These are phyloP conservation scores for Beauveria pseudobassiana DNA, from an alignment of 2,329 filamentous ascomycete genomes.

Conservation along the genomic window DNA sequence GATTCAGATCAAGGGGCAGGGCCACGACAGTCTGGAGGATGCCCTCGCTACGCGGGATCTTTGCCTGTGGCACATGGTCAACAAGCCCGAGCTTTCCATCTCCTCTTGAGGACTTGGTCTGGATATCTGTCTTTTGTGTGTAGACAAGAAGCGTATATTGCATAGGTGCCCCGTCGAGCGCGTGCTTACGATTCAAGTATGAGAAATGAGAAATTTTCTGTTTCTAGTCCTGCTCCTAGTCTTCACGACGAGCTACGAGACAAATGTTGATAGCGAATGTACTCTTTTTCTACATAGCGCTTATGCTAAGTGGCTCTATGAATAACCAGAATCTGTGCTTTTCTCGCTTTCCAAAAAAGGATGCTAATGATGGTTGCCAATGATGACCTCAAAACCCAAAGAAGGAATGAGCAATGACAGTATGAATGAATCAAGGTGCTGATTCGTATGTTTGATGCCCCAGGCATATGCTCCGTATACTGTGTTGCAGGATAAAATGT, in stretches of 20 bases:
- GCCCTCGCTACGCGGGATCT: slow-evolving; percentile 36
- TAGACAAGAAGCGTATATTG: too few species aligned
- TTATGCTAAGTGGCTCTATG: not conserved
- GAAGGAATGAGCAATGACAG: not conserved
- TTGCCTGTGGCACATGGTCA: slow-evolving; percentile 28
- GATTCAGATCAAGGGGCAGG: slow-evolving; percentile 29
- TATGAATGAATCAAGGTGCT: not conserved
- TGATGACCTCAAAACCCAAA: not conserved
- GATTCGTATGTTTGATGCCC: not conserved
- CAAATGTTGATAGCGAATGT: not conserved
- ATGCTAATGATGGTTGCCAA: not conserved
- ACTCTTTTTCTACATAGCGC: not conserved
- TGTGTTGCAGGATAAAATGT: not conserved
- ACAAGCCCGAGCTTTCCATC: slow-evolving; percentile 1
- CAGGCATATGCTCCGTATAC: not conserved
- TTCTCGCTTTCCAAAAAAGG: not conserved
- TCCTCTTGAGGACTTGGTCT: not conserved
- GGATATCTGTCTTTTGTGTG: too few species aligned
- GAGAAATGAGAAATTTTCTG: too few species aligned
- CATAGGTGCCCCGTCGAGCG: too few species aligned
- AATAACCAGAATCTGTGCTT: not conserved
- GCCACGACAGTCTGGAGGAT: slow-evolving; percentile 39
- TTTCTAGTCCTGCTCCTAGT: too few species aligned
- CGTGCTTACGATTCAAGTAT: too few species aligned
- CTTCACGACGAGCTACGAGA: too few species aligned